A percentile compares a stretch with the other conserved stretches of the same genome.
Conservation (phyloP, 2,329 filamentous ascomycete genomes). For the Xylariaceae sp. region DNA sequence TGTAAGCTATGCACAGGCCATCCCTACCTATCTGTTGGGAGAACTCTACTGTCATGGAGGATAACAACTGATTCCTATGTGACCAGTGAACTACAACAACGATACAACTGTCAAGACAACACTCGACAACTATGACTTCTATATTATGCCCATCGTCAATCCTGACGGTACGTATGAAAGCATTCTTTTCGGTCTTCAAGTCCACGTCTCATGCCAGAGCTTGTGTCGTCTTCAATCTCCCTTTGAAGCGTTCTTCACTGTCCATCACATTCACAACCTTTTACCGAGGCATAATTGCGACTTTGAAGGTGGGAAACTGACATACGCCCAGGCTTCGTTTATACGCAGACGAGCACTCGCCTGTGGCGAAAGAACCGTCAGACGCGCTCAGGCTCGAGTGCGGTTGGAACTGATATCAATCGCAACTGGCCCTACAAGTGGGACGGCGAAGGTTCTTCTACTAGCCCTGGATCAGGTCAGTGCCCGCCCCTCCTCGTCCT, state of each 20-base stretch:
- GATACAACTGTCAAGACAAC: conserved; percentile 37
- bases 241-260: no score
- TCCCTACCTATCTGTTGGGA: no score
- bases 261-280: no score
- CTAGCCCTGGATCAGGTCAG: conserved; percentile 38
- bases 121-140: conserved; percentile 56
- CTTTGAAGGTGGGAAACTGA: no score
- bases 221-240: no score
- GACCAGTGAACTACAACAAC: conserved; percentile 38
- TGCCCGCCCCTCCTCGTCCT: neutral
- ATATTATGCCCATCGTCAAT: conserved; percentile 52
- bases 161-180: conserved; percentile 44
- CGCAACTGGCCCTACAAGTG: conserved; percentile 49
- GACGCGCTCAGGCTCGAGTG: conserved; percentile 32
- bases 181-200: no score
- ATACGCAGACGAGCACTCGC: conserved; percentile 44
- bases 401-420: conserved; percentile 47
- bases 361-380: conserved; percentile 52
- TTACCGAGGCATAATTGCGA: no score
- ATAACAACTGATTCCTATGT: no score
- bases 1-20: no score
- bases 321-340: conserved; percentile 44
- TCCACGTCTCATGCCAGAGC: no score
- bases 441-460: conserved; percentile 37
- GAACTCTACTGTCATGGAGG: no score